Evolutionary conservation across 2,329 filamentous ascomycete species (phyloP).

Genomic region (Colletotrichum shisoi): DNA sequence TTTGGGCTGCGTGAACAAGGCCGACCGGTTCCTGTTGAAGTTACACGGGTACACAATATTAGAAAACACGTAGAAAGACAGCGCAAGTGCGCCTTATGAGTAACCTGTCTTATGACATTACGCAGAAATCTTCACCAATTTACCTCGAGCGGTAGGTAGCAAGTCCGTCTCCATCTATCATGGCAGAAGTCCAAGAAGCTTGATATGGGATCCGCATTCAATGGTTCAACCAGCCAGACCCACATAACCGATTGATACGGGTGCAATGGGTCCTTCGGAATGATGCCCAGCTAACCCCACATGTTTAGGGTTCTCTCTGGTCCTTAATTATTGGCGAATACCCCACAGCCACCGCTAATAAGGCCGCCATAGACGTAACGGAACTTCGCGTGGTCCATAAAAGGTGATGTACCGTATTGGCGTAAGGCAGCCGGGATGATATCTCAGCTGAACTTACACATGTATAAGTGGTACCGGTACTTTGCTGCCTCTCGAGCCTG

Average conservation of each 20-base stretch:
- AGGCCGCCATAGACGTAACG: neutral
- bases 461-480: neutral
- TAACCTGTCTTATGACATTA: neutral
- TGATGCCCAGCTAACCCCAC: slow-evolving; percentile 1
- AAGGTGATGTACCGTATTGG: neutral
- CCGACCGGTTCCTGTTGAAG: no score
- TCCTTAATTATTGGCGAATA: no score
- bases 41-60: no score
- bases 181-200: neutral
- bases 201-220: neutral
- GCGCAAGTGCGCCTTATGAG: neutral
- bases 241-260: neutral
- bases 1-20: neutral
- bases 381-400: neutral
- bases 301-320: no score
- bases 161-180: neutral
- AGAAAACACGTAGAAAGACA: no score
- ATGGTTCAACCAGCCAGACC: no score
- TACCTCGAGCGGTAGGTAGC: neutral
- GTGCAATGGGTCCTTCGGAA: neutral
- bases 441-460: neutral
- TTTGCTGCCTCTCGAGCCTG: neutral
- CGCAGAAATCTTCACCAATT: neutral
- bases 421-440: slow-evolving; percentile 1
- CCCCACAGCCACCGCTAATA: no score